phyloP scores from a whole-genome alignment of 371 early-diverging fungal genomes.

The Blakeslea trispora region DNA sequence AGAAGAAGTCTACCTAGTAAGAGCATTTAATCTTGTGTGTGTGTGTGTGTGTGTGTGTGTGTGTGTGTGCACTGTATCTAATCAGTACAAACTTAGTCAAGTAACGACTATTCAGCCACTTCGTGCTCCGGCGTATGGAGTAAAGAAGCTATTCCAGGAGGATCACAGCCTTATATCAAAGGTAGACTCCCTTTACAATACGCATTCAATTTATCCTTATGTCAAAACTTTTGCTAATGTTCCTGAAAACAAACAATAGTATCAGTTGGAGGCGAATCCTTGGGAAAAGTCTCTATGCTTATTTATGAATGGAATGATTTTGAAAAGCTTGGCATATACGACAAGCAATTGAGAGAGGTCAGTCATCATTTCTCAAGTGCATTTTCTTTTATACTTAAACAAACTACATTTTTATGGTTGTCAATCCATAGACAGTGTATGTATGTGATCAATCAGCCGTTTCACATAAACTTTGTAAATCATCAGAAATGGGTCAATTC shows the following conservation, averaged over 20 bases:
- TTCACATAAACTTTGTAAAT: conserved; percentile 46
- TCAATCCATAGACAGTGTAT: conserved; percentile 49
- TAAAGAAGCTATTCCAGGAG: conserved; percentile 48
- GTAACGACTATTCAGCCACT: conserved; percentile 45
- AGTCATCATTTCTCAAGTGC: not conserved
- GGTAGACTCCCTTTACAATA: too few relatives aligned
- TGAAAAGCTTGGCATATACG: conserved; percentile 45
- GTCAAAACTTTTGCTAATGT: too few relatives aligned
- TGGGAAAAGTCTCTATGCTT: conserved; percentile 49
- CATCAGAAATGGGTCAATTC: conserved; percentile 45
- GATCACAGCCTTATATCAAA: conserved; percentile 45
- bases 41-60: too few relatives aligned
- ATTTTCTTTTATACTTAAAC: not conserved
- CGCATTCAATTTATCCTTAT: too few relatives aligned
- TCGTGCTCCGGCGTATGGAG: conserved; percentile 56
- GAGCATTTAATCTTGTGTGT: too few relatives aligned
- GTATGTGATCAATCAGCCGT: conserved; percentile 53
- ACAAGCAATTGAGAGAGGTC: conserved; percentile 35
- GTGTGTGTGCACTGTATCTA: not conserved
- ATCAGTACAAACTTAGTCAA: conserved; percentile 30
- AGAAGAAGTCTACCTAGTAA: conserved; percentile 22
- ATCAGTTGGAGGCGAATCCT: conserved; percentile 40
- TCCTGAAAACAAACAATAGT: too few relatives aligned
- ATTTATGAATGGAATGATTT: conserved; percentile 63
- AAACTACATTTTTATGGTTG: too few relatives aligned